These are phyloP conservation scores for Candida rishiriensis DNA, from an alignment of 805 yeast species.

Conservation along the genomic window DNA sequence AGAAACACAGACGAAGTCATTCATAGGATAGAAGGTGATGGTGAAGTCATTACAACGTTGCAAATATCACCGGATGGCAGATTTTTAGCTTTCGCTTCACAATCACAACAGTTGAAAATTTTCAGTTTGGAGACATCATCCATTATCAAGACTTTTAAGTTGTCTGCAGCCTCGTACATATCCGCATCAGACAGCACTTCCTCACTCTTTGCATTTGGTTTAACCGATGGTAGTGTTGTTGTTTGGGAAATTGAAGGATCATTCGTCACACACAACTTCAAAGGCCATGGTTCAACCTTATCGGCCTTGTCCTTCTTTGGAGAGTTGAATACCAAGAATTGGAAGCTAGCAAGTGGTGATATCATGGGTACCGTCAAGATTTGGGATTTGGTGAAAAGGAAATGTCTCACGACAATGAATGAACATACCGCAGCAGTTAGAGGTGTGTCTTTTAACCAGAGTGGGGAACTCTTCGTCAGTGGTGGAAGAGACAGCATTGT, in stretches of 20 bases:
- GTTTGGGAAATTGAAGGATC: constrained; percentile 93
- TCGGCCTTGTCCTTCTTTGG: constrained; percentile 75
- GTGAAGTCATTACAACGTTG: constrained; percentile 70
- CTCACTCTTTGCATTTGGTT: constrained; percentile 86
- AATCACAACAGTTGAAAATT: constrained; percentile 75
- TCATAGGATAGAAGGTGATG: constrained; percentile 76
- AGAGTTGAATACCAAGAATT: constrained; percentile 56
- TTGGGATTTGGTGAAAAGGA: constrained; percentile 72
- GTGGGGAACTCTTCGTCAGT: constrained; percentile 55
- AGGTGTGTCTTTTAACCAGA: constrained; percentile 61
- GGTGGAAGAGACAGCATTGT: constrained; percentile 89
- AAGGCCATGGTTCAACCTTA: constrained; percentile 90
- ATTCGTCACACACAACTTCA: constrained; percentile 80
- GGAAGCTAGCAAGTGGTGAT: constrained; percentile 77
- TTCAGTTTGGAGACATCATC: constrained; percentile 42
- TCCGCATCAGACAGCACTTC: constrained; percentile 75
- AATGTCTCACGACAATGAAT: constrained; percentile 51
- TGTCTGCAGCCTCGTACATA: constrained; percentile 79
- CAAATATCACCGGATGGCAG: constrained; percentile 73
- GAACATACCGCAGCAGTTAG: constrained; percentile 86
- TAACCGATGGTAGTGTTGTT: constrained; percentile 87
- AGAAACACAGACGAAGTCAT: constrained; percentile 52
- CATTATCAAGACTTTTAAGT: constrained; percentile 48
- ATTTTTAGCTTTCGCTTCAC: constrained; percentile 68
- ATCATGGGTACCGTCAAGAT: constrained; percentile 52